Percentiles rank a stretch among this genome's conserved stretches.
phyloP scores from a whole-genome alignment of 2,329 filamentous ascomycete species.

The Fonsecaea pedrosoi region DNA sequence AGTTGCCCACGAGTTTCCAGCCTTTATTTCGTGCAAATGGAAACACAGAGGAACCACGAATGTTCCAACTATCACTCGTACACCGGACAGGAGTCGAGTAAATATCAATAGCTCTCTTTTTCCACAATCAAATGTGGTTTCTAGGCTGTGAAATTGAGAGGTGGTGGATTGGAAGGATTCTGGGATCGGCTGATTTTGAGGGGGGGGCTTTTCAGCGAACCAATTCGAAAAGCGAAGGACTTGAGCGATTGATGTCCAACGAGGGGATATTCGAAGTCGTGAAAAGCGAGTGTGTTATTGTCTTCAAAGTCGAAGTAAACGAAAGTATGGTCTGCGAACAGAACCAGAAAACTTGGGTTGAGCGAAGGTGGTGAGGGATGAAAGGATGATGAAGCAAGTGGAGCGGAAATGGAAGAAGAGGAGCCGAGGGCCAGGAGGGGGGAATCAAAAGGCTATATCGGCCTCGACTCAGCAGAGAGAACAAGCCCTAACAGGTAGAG shows the following conservation, averaged over 20 bases:
- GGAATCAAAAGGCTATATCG: constrained; percentile 39
- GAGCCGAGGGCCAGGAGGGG: constrained; percentile 33
- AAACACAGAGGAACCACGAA: neutral
- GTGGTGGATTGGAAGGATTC: constrained; percentile 15
- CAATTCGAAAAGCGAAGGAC: constrained; percentile 36
- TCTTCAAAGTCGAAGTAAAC: constrained; percentile 30
- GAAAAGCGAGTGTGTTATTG: constrained; percentile 38
- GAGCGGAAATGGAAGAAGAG: constrained; percentile 35
- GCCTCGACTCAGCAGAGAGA: constrained; percentile 26
- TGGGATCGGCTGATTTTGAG: neutral
- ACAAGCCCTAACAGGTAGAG: constrained; percentile 11
- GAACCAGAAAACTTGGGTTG: constrained; percentile 36
- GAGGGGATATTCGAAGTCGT: constrained; percentile 34
- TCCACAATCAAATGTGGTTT: constrained; percentile 14
- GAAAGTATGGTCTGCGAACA: constrained; percentile 42
- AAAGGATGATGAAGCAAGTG: constrained; percentile 24
- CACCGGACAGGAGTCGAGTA: neutral
- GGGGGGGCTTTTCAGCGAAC: constrained; percentile 33
- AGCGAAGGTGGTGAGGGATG: constrained; percentile 35
- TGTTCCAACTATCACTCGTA: neutral
- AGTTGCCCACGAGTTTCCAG: neutral
- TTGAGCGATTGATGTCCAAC: constrained; percentile 41
- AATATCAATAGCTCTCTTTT: constrained; percentile 4
- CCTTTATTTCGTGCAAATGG: neutral
- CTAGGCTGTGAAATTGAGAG: constrained; percentile 1